Evolutionary conservation across 495 filamentous ascomycete species (phyloP).

Genomic region (Neurospora sp.): DNA sequence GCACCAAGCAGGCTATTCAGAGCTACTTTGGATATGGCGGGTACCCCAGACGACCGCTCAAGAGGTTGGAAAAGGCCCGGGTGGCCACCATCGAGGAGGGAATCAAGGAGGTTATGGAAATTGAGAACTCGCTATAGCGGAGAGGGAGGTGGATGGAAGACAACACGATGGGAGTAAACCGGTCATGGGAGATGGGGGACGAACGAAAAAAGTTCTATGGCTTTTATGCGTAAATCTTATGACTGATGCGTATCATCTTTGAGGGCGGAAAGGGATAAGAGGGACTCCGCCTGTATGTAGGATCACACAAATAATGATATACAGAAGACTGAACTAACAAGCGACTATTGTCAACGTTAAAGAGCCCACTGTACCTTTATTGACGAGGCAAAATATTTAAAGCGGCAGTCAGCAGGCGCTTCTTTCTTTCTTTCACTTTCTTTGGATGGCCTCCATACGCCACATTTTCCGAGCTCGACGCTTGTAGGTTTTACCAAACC

Average conservation of each 20-base stretch:
- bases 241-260: neutral
- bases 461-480: neutral
- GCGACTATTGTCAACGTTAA: neutral
- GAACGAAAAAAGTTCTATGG: neutral
- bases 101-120: slow-evolving; percentile 55
- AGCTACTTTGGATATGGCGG: slow-evolving; percentile 79
- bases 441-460: neutral
- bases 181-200: too few relatives aligned
- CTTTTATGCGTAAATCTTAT: neutral
- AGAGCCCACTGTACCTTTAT: neutral
- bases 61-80: slow-evolving; percentile 50
- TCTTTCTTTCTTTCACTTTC: neutral
- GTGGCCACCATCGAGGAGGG: slow-evolving; percentile 58
- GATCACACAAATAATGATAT: neutral
- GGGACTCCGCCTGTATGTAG: neutral
- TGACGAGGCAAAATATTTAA: neutral
- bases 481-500: neutral
- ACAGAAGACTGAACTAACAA: neutral
- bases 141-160: neutral
- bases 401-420: neutral
- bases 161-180: neutral
- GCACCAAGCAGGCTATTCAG: slow-evolving; percentile 78
- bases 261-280: neutral
- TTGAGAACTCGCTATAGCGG: slow-evolving; percentile 37
- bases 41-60: slow-evolving; percentile 63